Evolutionary conservation across 257 asterid species (phyloP).

Genomic region (Lithospermum erythrorhizon): DNA sequence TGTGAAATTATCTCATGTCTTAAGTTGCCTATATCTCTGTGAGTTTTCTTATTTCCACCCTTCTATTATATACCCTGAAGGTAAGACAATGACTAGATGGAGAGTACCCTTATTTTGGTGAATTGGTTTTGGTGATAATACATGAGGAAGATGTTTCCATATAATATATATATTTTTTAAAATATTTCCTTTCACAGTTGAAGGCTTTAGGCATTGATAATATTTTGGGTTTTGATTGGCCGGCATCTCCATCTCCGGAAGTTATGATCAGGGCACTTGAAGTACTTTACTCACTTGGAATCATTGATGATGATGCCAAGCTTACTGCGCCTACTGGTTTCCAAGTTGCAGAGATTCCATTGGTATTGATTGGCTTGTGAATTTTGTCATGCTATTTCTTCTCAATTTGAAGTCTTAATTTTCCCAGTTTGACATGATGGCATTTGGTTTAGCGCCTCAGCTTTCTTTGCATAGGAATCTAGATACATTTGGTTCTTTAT

Average conservation of each 20-base stretch:
- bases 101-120: neutral
- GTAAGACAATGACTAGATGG: neutral
- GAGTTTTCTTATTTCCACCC: too few species aligned
- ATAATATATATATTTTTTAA: neutral
- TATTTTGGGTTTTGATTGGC: constrained; percentile 94
- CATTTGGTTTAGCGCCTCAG: neutral
- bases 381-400: constrained; percentile 5
- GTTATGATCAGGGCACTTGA: constrained; percentile 94
- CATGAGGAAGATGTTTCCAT: neutral
- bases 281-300: constrained; percentile 84
- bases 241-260: constrained; percentile 91
- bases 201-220: constrained; percentile 93
- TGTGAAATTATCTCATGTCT: too few species aligned
- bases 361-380: constrained; percentile 28
- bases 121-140: neutral
- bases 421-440: neutral
- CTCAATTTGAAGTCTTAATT: constrained; percentile 1
- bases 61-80: neutral
- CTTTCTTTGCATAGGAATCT: too few species aligned
- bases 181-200: constrained; percentile 36
- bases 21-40: too few species aligned
- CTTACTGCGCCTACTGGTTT: constrained; percentile 89
- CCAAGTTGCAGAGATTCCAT: constrained; percentile 93
- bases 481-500: too few species aligned
- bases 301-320: constrained; percentile 83